A percentile compares a stretch with the other conserved stretches of the same genome.
Evolutionary conservation across 2,329 filamentous ascomycete genomes (phyloP).

Genomic region (Fusarium cicatricum): DNA sequence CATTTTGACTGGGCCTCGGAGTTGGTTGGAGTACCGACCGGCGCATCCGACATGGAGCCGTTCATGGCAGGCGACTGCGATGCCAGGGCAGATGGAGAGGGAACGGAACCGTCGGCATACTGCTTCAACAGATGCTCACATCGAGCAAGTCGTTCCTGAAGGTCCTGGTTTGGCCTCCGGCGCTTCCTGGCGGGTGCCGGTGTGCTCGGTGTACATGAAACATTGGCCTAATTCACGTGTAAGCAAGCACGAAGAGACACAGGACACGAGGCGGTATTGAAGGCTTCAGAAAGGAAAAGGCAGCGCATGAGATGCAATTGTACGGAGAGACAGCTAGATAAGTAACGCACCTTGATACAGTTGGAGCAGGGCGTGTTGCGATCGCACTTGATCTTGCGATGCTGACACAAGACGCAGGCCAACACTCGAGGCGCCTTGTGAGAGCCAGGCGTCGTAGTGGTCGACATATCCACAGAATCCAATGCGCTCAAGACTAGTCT

Average conservation of each 20-base stretch:
- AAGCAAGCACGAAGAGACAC: conserved; percentile 12
- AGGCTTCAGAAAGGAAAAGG: neutral
- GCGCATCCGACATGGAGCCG: conserved; percentile 38
- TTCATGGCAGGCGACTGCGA: conserved; percentile 31
- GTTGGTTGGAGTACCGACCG: conserved; percentile 39
- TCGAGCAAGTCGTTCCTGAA: conserved; percentile 66
- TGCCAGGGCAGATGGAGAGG: conserved; percentile 35
- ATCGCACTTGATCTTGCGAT: conserved; percentile 70
- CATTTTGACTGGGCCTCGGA: conserved; percentile 49
- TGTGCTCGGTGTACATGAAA: conserved; percentile 66
- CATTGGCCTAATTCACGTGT: conserved; percentile 58
- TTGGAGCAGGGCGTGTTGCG: conserved; percentile 67
- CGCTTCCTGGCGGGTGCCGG: conserved; percentile 68
- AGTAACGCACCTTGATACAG: conserved; percentile 61
- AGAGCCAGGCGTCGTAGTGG: conserved; percentile 39
- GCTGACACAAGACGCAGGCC: conserved; percentile 66
- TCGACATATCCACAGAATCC: conserved; percentile 45
- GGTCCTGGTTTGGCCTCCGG: conserved; percentile 66
- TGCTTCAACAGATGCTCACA: conserved; percentile 67
- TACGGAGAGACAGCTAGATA: conserved; percentile 13
- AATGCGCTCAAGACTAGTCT: conserved; percentile 24
- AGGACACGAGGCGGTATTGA: neutral
- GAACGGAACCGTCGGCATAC: conserved; percentile 56
- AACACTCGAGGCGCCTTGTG: conserved; percentile 57
- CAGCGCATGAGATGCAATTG: neutral